Evolutionary conservation across 345 rosid genomes (phyloP).

Genomic region (Cardiospermum halicacabum): DNA sequence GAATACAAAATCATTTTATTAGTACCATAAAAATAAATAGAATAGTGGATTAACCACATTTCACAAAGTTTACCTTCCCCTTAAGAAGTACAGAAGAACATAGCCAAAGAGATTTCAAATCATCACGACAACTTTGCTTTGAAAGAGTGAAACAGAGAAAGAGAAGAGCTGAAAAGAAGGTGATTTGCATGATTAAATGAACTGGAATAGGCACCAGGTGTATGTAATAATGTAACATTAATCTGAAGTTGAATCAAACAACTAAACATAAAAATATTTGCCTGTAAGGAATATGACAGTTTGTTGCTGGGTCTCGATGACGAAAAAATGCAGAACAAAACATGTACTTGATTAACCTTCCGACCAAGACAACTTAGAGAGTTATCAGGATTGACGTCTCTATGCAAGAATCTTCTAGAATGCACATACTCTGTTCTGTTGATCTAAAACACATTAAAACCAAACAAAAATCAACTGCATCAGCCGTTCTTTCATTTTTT

Average conservation of each 20-base stretch:
- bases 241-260: neutral
- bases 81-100: conserved; percentile 43
- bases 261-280: conserved; percentile 6
- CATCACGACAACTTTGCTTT: conserved; percentile 58
- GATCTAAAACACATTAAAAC: conserved; percentile 32
- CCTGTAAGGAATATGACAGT: conserved; percentile 73
- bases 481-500: neutral
- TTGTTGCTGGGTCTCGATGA: conserved; percentile 52
- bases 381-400: conserved; percentile 79
- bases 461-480: neutral
- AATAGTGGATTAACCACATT: neutral
- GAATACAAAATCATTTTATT: conserved; percentile 14
- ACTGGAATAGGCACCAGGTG: neutral
- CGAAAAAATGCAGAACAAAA: conserved; percentile 10
- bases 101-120: conserved; percentile 57
- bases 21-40: conserved; percentile 1
- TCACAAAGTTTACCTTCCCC: conserved; percentile 42
- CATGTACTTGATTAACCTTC: conserved; percentile 60
- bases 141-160: conserved; percentile 1
- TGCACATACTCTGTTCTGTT: conserved; percentile 62
- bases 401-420: conserved; percentile 62
- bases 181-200: neutral
- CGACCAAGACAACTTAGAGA: conserved; percentile 76
- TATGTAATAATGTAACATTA: too few species aligned
- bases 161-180: neutral